Evolutionary conservation across 2,329 filamentous ascomycete species (phyloP).

Genomic region (Botryosphaeria dothidea): DNA sequence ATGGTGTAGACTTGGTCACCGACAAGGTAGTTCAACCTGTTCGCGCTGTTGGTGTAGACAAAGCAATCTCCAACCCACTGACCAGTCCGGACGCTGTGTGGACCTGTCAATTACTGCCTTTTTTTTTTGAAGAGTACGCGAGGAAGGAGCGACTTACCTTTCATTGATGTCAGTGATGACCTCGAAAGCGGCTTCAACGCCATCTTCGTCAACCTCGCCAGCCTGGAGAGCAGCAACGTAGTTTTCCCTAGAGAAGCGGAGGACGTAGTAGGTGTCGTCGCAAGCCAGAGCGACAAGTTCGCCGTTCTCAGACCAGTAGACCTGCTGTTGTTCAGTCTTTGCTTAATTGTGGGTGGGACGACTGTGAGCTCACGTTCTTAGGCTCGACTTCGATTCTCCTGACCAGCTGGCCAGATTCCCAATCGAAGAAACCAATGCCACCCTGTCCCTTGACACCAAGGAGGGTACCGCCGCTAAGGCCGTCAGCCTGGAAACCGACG

Average conservation of each 20-base stretch:
- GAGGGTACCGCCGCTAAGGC: conserved; percentile 82
- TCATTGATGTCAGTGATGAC: conserved; percentile 95
- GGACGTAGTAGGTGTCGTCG: conserved; percentile 92
- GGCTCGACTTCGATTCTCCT: conserved; percentile 84
- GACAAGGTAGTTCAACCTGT: conserved; percentile 95
- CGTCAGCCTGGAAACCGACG: conserved; percentile 93
- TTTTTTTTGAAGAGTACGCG: conserved; percentile 26
- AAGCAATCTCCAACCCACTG: conserved; percentile 99
- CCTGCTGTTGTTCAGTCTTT: conserved; percentile 43
- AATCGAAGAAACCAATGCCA: conserved; percentile 94
- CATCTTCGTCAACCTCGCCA: conserved; percentile 83
- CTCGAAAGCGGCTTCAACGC: conserved; percentile 93
- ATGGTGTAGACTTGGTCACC: conserved; percentile 98
- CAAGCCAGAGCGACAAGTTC: conserved; percentile 91
- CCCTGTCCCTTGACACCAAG: conserved; percentile 94
- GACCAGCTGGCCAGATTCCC: conserved; percentile 85
- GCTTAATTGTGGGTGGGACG: background rate
- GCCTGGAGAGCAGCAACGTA: conserved; percentile 81
- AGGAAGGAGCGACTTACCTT: conserved; percentile 50
- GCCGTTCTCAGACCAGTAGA: conserved; percentile 97
- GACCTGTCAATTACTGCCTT: background rate
- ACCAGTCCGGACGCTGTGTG: conserved; percentile 76
- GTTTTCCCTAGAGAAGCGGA: conserved; percentile 86
- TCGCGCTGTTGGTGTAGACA: conserved; percentile 96
- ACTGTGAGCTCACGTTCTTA: conserved; percentile 51